Conservation (phyloP, 2,329 filamentous ascomycete species). For the Apiospora koreana region DNA sequence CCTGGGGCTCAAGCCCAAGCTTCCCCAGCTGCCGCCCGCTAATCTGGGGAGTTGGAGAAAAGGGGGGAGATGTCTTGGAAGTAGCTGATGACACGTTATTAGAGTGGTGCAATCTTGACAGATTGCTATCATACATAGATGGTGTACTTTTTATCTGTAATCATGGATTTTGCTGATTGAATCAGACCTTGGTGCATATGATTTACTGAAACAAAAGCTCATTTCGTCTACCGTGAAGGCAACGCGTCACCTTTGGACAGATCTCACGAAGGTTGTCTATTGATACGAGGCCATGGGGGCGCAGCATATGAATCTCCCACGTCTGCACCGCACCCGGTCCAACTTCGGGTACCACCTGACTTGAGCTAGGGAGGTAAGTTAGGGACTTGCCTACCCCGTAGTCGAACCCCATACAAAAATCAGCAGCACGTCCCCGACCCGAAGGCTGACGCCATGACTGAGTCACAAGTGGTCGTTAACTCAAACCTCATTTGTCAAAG, state of each 20-base stretch:
- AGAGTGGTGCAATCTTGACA: not conserved
- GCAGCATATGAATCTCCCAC: not conserved
- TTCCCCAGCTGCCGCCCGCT: not conserved
- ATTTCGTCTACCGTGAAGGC: not conserved
- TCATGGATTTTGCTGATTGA: not conserved
- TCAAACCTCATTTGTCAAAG: conserved; percentile 3
- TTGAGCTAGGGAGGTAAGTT: not conserved
- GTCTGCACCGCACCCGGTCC: not conserved
- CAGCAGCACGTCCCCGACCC: not conserved
- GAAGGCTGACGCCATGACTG: not conserved
- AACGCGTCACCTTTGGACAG: not conserved
- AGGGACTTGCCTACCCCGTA: not conserved
- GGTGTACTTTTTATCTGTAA: not conserved
- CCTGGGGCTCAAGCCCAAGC: not conserved
- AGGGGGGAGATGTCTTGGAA: not conserved
- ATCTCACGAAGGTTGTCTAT: not conserved
- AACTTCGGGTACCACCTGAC: conserved; percentile 7
- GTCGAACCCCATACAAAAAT: not conserved
- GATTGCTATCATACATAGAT: not conserved
- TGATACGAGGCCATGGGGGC: not conserved
- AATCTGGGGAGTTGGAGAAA: not conserved
- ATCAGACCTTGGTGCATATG: not conserved
- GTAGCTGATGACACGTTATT: conserved; percentile 1
- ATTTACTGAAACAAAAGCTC: not conserved
- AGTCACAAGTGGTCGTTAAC: not conserved